Conservation (phyloP, 1,284 basidiomycete genomes). For the Peniophora sp. region DNA sequence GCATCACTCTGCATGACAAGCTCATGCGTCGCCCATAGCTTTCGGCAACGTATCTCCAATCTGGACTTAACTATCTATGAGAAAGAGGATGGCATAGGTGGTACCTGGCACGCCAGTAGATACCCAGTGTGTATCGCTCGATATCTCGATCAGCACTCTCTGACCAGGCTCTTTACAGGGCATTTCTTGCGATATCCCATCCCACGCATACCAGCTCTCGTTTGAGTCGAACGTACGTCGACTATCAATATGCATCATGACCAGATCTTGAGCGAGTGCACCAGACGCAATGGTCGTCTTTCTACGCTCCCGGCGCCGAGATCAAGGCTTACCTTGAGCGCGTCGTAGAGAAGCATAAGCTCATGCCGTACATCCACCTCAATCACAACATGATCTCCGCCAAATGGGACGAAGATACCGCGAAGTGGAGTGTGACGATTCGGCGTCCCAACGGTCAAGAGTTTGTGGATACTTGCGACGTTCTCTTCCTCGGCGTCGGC, state of each 20-base stretch:
- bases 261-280: not conserved
- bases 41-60: slow-evolving; percentile 40
- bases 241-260: not conserved
- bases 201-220: slow-evolving; percentile 48
- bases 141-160: not conserved
- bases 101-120: slow-evolving; percentile 36
- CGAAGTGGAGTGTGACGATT: slow-evolving; percentile 44
- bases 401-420: slow-evolving; percentile 33
- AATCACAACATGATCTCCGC: slow-evolving; percentile 39
- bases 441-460: slow-evolving; percentile 26
- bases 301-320: slow-evolving; percentile 45
- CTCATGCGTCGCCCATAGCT: slow-evolving; percentile 19
- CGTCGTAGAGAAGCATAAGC: slow-evolving; percentile 44
- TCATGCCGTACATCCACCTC: slow-evolving; percentile 39
- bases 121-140: slow-evolving; percentile 20
- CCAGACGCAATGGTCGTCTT: slow-evolving; percentile 45
- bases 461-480: slow-evolving; percentile 38
- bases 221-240: slow-evolving; percentile 38
- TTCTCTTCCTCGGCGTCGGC: slow-evolving; percentile 41
- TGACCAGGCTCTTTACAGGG: slow-evolving; percentile 28
- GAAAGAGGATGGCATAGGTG: slow-evolving; percentile 42
- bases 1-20: not conserved
- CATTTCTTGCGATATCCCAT: slow-evolving; percentile 44
- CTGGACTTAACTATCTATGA: slow-evolving; percentile 46
- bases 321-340: slow-evolving; percentile 40